Evolutionary conservation across 2,329 filamentous ascomycete genomes (phyloP).

Genomic region (Aspergillus hiratsukae): DNA sequence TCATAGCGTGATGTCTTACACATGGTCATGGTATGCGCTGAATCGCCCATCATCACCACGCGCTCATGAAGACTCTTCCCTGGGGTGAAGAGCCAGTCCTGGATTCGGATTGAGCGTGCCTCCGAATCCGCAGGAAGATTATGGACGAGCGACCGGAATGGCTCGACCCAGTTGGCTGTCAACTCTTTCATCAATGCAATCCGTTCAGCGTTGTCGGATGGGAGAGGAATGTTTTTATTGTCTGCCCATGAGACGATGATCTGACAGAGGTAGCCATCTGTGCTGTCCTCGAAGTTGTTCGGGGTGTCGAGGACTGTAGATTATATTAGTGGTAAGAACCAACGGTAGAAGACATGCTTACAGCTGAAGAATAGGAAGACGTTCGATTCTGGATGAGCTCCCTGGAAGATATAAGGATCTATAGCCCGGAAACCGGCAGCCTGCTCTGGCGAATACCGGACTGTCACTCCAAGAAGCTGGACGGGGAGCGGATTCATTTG

Average conservation of each 20-base stretch:
- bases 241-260: conserved; percentile 51
- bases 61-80: conserved; percentile 33
- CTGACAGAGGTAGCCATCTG: conserved; percentile 44
- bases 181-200: conserved; percentile 43
- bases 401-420: conserved; percentile 55
- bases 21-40: conserved; percentile 58
- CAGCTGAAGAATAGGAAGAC: conserved; percentile 52
- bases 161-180: conserved; percentile 47
- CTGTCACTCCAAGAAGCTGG: conserved; percentile 46
- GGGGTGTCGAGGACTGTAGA: conserved; percentile 47
- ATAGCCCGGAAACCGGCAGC: conserved; percentile 43
- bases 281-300: conserved; percentile 34
- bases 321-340: background rate
- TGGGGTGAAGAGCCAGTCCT: conserved; percentile 45
- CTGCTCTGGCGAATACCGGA: conserved; percentile 39
- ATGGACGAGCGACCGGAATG: conserved; percentile 43
- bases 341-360: conserved; percentile 22
- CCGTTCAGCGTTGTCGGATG: conserved; percentile 36
- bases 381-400: conserved; percentile 48
- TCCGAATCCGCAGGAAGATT: conserved; percentile 41
- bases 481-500: conserved; percentile 45
- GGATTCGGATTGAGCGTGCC: conserved; percentile 44
- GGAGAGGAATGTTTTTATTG: conserved; percentile 36
- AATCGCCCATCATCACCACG: conserved; percentile 51
- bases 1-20: conserved; percentile 40